Evolutionary conservation across 352 stramenopile genomes (phyloP), one percentile per base, ranked within the genome.

Genomic region (Globisporangium paroecandrum): DNA sequence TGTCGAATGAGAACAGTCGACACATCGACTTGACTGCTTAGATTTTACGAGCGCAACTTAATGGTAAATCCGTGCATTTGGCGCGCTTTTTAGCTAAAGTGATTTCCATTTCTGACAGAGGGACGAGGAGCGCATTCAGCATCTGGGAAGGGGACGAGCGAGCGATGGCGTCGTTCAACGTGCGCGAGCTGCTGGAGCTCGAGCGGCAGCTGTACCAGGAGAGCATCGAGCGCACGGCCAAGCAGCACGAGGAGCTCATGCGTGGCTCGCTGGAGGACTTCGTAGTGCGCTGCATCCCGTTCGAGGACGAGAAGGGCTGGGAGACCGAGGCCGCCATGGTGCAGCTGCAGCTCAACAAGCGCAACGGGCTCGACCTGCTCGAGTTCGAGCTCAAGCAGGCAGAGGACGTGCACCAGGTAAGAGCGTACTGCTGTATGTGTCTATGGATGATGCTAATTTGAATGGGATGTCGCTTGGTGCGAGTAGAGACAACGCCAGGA

Each of bases 131-230:
- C 15, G 38, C 38, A 46, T 18, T 46, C 13, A 43, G 9, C 18
- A 49, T 49, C 41, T 49, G 41, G 41, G 41, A 41, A 41, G n/a
- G 62, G 62, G 25, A 18, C 12, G 60, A 63, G n/a, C 38, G 13
- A 29, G 62, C 15, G 9, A 32, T 25, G 61, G 4, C 47, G 54
- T 57, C 72, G 62, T 79, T 87, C 41, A 89, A 82, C 46, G 85
- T 91, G 58, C 83, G 82, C 22, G 77, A 91, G 70, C 69, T 93
- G 71, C 75, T 93, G 68, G 85, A 93, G 72, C 76, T 93, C 46
- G 85, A 95, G 78, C 75, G 82, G 25, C 79, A 90, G 73, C 76
- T 95, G 32, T 93, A 93, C 65, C 83, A 95, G 72, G 83, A 95
- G 57, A 93, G 81, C 67, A 93, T 95, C 56, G 82, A 93, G 32